Percentiles rank a stretch among this genome's conserved stretches.
These are phyloP conservation scores for Rutstroemia sp. DNA, from an alignment of 2,329 filamentous ascomycete genomes.

Conservation along the genomic window DNA sequence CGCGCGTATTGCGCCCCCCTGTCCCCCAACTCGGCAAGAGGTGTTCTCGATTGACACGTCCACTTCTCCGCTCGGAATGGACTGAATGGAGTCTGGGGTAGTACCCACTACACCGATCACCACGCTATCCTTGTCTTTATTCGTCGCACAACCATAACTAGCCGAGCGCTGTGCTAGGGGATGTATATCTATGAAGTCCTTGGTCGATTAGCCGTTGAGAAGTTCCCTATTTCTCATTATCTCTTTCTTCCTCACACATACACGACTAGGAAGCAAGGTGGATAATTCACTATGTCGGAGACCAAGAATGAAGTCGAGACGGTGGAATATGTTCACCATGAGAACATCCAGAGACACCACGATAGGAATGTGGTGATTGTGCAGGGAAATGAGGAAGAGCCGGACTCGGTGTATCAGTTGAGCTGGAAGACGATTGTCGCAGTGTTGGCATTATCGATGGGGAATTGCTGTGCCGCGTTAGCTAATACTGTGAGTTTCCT, in stretches of 20 bases:
- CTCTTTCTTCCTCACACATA: neutral
- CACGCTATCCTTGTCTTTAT: too few species aligned
- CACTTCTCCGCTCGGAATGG: too few species aligned
- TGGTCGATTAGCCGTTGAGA: too few species aligned
- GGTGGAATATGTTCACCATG: neutral
- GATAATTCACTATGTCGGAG: neutral
- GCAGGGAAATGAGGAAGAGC: slow-evolving; percentile 11
- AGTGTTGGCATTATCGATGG: slow-evolving; percentile 13
- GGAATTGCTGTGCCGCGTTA: slow-evolving; percentile 14
- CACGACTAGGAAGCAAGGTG: neutral
- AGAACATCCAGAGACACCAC: neutral
- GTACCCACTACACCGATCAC: too few species aligned
- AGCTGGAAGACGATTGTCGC: slow-evolving; percentile 14
- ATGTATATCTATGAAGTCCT: too few species aligned
- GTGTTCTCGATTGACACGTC: too few species aligned
- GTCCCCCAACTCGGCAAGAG: neutral
- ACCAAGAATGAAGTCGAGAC: neutral
- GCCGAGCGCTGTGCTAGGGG: too few species aligned
- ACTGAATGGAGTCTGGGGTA: too few species aligned
- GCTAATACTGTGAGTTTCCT: slow-evolving; percentile 12
- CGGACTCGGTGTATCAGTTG: slow-evolving; percentile 12
- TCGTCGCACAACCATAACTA: too few species aligned
- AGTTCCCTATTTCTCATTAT: neutral
- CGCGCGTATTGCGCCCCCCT: neutral
- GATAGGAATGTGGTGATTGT: neutral